Evolutionary conservation across 2,329 filamentous ascomycete genomes (phyloP), one percentile per base, ranked within the genome.

Genomic region (Pezicula radicicola): DNA sequence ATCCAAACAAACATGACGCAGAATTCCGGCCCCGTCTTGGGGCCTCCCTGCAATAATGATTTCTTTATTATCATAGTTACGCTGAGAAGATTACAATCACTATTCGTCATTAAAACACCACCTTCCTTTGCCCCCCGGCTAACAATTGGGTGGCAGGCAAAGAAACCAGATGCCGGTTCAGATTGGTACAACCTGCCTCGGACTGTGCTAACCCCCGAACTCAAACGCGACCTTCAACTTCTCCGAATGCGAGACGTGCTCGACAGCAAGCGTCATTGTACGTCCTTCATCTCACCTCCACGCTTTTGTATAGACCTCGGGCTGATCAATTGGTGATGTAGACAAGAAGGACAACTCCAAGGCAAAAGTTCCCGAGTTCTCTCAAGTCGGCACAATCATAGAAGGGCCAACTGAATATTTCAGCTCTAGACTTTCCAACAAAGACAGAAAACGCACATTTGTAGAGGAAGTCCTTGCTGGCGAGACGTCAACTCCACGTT

Each of bases 391-490:
- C 52, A 93, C 89, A 6, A 83, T 99, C 54, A 81, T 97, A 51
- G 87, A 95, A 64, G 92, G 92, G 1, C 86, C 91, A 1, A 92
- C 91, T 1, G 93, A 97, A 65, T 96, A 87, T 72, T 91, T 86
- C 75, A 92, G 81, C 65, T 81, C 84, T 18, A 84, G 93, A 51
- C 78, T 97, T 55, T 84, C 86, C 51, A 93, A 91, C 69, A 95
- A 90, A 72, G 89, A 97, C 61, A 83, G 90, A 60, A 95, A 95
- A 75, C 81, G 81, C 63, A 97, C 88, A 0, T 84, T 99, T 51
- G 83, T 94, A 1, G 90, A 96, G 57, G 91, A 97, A 66, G 81
- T 94, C 3, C 75, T 97, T 61, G 81, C 84, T 21, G 74, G 79
- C 41, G 86, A 91, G 68, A 75, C 81, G 48, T 70, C 80, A 54